Base-by-base conservation (phyloP, 192 early-diverging fungal genomes). In the Coemansia nantahalensis region DNA sequence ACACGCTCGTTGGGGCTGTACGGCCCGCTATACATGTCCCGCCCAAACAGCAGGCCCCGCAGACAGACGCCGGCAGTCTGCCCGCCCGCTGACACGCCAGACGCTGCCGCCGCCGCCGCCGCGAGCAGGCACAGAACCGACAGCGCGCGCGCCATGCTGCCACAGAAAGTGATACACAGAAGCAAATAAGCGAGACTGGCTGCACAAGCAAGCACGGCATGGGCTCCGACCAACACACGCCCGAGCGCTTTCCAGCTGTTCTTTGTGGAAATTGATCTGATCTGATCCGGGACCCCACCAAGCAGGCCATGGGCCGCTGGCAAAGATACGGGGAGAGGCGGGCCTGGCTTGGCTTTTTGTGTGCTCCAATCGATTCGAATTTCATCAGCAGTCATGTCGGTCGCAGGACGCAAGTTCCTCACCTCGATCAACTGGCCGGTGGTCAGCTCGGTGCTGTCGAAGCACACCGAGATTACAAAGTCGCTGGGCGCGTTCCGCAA, bases 401-500 rank as follows among this genome's bases (percentile, higher is more conserved):
- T 73, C 31, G 56, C 80, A 49, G 68, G 80, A 39, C 70, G 79
- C 54, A 79, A 81, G 51, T 84, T 86, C 56, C 82, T 85, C 51
- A 73, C 69, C 41, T 83, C 83, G 49, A 83, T 98, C 63, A 91
- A 97, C 84, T 98, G 90, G 90, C 68, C 86, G 51, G 87, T 87
- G 59, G 68, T 98, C 62, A 82, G 81, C 62, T 82, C 84, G 17
- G 88, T 87, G 58, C 79, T 95, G 28, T 74, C 79, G 6, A 80
- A 89, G 68, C 85, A 86, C 66, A 85, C 89, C 45, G 96, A 98
- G 66, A 97, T 94, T 35, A 84, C 88, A 50, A 86, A 83, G 45
- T 78, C 90, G 23, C 67, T 98, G 43, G 75, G 74, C 55, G 84
- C 89, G 15, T 98, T 98, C 90, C 93, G 94, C 61, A 89, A 94